Evolutionary conservation across 202 grass and related monocot genomes (phyloP).

Genomic region (Setaria viridis): DNA sequence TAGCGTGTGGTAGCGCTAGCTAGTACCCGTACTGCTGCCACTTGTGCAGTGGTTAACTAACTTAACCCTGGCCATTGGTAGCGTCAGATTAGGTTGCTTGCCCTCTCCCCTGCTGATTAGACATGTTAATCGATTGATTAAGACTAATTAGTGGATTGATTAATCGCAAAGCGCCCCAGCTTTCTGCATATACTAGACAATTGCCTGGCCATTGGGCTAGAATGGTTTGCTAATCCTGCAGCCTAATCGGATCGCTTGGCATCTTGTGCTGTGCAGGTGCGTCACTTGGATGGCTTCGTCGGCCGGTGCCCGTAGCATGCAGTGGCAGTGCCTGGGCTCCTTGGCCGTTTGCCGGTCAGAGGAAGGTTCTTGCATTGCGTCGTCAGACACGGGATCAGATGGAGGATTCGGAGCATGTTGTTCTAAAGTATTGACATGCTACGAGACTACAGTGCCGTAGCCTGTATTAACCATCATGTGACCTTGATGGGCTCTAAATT

Average conservation of each 20-base stretch:
- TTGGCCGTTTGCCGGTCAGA: not conserved
- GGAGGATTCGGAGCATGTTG: not conserved
- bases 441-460: not conserved
- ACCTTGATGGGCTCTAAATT: not conserved
- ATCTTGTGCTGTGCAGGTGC: not conserved
- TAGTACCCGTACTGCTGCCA: not conserved
- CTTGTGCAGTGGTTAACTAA: conserved; percentile 34
- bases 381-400: conserved; percentile 13
- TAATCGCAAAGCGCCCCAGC: not conserved
- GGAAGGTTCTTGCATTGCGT: conserved; percentile 4
- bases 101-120: not conserved
- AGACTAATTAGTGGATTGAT: not conserved
- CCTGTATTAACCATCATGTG: not conserved
- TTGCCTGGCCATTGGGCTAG: conserved; percentile 26
- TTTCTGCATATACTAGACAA: conserved; percentile 15
- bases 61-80: conserved; percentile 8
- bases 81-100: conserved; percentile 5
- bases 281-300: conserved; percentile 36
- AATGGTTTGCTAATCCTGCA: conserved; percentile 34
- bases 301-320: not conserved
- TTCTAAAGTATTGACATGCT: not conserved
- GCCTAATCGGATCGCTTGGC: conserved; percentile 42
- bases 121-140: not conserved
- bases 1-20: not conserved
- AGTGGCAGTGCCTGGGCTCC: not conserved